Conservation (phyloP, 129 eudicot genomes). For the Helichrysum umbraculigerum region DNA sequence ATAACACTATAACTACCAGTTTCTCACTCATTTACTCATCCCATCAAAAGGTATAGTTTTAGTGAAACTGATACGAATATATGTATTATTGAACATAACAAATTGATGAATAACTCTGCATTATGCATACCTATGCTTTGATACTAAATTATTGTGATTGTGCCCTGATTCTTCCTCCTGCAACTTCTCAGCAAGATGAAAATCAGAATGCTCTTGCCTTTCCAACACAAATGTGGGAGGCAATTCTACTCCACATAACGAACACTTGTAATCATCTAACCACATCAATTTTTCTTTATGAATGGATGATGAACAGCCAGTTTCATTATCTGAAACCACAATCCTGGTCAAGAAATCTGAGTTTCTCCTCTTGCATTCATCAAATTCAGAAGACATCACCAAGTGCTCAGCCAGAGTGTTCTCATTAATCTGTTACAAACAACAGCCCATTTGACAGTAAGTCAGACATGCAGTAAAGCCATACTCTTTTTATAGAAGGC, state of each 20-base stretch:
- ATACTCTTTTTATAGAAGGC: background rate
- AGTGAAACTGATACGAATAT: background rate
- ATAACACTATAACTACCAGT: background rate
- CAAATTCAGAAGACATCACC: slow-evolving; percentile 14
- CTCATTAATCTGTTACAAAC: slow-evolving; percentile 33
- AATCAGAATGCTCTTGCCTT: slow-evolving; percentile 94
- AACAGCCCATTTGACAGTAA: background rate
- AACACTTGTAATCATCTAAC: slow-evolving; percentile 86
- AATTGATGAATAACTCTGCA: background rate
- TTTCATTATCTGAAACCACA: slow-evolving; percentile 31
- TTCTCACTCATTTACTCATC: background rate
- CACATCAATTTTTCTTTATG: slow-evolving; percentile 44
- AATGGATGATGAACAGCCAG: slow-evolving; percentile 49
- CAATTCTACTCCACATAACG: slow-evolving; percentile 75
- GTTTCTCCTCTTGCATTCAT: slow-evolving; percentile 39
- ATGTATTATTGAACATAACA: background rate
- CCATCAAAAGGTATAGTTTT: background rate
- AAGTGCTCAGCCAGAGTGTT: slow-evolving; percentile 7
- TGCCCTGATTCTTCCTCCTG: slow-evolving; percentile 66
- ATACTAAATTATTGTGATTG: slow-evolving; percentile 22
- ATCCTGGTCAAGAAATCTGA: slow-evolving; percentile 16
- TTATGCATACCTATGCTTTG: slow-evolving; percentile 48
- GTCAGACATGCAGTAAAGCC: background rate
- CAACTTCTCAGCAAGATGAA: slow-evolving; percentile 81
- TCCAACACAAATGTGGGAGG: slow-evolving; percentile 82